Conservation (phyloP, 2,329 filamentous ascomycete species). For the Colletotrichum salicis region DNA sequence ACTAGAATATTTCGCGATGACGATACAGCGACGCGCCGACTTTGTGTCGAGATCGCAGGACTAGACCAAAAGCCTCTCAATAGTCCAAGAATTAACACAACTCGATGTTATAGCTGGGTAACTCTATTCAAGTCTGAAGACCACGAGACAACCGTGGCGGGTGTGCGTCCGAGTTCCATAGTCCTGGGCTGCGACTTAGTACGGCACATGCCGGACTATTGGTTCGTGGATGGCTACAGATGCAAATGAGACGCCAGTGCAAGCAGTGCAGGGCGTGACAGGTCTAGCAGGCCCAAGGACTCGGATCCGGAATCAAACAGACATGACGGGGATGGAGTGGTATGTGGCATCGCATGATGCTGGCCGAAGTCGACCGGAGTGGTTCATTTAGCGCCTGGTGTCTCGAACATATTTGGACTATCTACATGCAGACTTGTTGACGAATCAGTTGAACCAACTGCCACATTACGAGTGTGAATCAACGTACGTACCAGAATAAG, state of each 20-base stretch:
- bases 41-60: not conserved
- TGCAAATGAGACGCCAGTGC: not conserved
- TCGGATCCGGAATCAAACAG: slow-evolving; percentile 25
- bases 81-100: not conserved
- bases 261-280: slow-evolving; percentile 2
- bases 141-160: not conserved
- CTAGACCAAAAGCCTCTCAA: not conserved
- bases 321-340: not conserved
- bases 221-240: not conserved
- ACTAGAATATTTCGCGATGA: not conserved
- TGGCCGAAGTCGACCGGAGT: slow-evolving; percentile 9
- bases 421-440: not conserved
- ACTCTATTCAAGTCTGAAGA: not conserved
- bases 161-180: slow-evolving; percentile 4
- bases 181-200: slow-evolving; percentile 6
- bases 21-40: not conserved
- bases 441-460: not conserved
- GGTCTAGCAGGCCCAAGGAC: slow-evolving; percentile 18
- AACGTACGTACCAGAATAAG: not conserved
- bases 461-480: not conserved
- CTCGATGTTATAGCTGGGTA: not conserved
- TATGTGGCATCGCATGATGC: slow-evolving; percentile 29
- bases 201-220: slow-evolving; percentile 6
- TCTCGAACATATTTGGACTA: not conserved
- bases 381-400: slow-evolving; percentile 10